A percentile compares a stretch with the other conserved stretches of the same genome.
Conservation (phyloP, 495 filamentous ascomycete genomes). For the Hapsidospora chrysogenum region DNA sequence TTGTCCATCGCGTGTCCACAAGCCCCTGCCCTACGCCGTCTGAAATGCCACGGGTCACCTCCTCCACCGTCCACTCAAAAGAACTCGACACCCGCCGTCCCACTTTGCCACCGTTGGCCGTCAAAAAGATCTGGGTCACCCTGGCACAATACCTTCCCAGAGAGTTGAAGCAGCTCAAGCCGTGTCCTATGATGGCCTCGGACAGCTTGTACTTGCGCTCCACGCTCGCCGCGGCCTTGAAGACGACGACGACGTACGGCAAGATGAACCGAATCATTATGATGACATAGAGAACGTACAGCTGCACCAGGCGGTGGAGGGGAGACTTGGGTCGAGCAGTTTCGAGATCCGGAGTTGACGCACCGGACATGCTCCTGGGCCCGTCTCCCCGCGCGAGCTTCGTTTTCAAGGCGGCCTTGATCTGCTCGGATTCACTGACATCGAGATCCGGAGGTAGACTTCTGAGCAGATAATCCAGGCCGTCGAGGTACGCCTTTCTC, state of each 20-base stretch:
- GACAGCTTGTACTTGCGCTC: constrained; percentile 7
- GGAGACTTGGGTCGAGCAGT: not conserved
- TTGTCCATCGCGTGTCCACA: not conserved
- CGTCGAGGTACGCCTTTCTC: constrained; percentile 15
- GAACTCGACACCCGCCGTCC: not conserved
- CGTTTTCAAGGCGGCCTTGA: not conserved
- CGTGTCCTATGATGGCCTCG: constrained; percentile 1
- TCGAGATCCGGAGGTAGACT: constrained; percentile 5
- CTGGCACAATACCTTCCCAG: not conserved
- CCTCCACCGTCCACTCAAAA: not conserved
- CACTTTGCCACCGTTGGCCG: not conserved
- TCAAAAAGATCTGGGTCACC: not conserved
- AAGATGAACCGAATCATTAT: not conserved
- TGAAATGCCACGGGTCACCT: not conserved
- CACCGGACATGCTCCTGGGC: not conserved
- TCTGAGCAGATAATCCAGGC: constrained; percentile 10
- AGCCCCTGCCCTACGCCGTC: not conserved
- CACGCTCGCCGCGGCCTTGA: constrained; percentile 3
- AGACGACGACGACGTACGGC: constrained; percentile 1
- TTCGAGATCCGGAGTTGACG: too few relatives aligned
- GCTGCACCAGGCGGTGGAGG: not conserved
- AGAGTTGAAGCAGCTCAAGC: not conserved
- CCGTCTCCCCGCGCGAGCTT: not conserved
- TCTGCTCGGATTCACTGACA: not conserved
- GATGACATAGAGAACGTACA: not conserved